A percentile compares a stretch with the other conserved stretches of the same genome.
Conservation (phyloP, 257 asterid genomes). For the Solanum tacnaense region DNA sequence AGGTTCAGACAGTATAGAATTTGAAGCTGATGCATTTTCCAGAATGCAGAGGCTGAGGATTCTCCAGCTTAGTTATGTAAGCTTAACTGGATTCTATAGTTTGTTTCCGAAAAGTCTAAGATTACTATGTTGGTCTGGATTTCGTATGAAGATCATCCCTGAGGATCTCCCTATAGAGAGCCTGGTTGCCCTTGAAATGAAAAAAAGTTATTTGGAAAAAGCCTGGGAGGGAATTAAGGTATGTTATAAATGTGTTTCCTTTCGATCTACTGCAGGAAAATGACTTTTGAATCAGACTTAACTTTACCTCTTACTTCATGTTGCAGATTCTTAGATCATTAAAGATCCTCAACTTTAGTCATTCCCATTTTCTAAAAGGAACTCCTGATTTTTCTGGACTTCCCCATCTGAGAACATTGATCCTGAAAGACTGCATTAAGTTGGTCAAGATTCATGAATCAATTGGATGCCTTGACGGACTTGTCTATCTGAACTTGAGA, state of each 20-base stretch:
- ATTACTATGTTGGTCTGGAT: conserved; percentile 1
- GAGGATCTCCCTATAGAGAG: background rate
- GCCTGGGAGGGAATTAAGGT: background rate
- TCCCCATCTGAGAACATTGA: background rate
- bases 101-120: background rate
- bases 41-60: conserved; percentile 4
- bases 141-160: background rate
- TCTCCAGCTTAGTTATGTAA: conserved; percentile 1
- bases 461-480: background rate
- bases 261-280: background rate
- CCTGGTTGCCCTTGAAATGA: conserved; percentile 6
- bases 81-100: background rate
- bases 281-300: background rate
- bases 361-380: background rate
- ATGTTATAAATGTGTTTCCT: background rate
- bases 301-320: background rate
- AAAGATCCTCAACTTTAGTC: background rate
- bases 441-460: conserved; percentile 12
- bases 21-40: conserved; percentile 1
- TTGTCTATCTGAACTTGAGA: background rate
- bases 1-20: background rate
- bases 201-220: background rate
- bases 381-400: conserved; percentile 2
- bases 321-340: background rate
- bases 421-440: conserved; percentile 8